phyloP scores from a whole-genome alignment of 352 stramenopile species.

The Aphanomyces invadans region DNA sequence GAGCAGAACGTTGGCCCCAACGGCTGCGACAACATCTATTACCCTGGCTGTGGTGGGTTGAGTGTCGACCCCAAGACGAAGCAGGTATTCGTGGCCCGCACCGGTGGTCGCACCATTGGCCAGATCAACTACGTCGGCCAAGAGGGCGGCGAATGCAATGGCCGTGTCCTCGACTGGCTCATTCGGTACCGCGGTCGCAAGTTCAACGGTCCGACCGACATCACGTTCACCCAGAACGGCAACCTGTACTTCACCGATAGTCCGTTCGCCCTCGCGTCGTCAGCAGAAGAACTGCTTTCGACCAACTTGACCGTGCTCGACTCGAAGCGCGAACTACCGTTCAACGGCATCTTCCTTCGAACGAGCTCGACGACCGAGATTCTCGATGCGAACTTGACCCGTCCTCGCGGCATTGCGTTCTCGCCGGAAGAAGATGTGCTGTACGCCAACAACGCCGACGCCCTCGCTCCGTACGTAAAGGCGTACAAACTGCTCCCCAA shows the following conservation, averaged over 20 bases:
- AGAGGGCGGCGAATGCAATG: conserved; percentile 41
- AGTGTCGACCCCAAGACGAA: conserved; percentile 54
- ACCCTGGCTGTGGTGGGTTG: conserved; percentile 73
- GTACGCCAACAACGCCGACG: conserved; percentile 77
- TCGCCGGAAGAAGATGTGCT: conserved; percentile 58
- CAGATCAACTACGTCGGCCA: conserved; percentile 53
- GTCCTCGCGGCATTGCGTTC: conserved; percentile 79
- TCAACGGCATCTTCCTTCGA: conserved; percentile 71
- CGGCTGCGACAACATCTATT: conserved; percentile 59
- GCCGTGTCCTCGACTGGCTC: conserved; percentile 69
- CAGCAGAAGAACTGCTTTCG: conserved; percentile 33
- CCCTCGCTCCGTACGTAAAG: conserved; percentile 72
- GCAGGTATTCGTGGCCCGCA: conserved; percentile 65
- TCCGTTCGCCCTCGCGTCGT: conserved; percentile 62
- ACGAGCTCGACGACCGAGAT: conserved; percentile 34
- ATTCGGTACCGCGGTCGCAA: conserved; percentile 61
- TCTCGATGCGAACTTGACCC: conserved; percentile 65
- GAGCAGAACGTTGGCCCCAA: conserved; percentile 49
- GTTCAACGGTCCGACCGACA: conserved; percentile 70
- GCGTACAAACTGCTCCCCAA: conserved; percentile 47
- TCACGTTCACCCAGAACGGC: conserved; percentile 50
- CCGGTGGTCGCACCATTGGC: conserved; percentile 60
- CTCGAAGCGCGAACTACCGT: conserved; percentile 58
- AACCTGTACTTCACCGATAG: conserved; percentile 78
- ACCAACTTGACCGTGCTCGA: conserved; percentile 21